Conservation (phyloP, 176 grass and related monocot genomes). For the Pontederia crassipes region DNA sequence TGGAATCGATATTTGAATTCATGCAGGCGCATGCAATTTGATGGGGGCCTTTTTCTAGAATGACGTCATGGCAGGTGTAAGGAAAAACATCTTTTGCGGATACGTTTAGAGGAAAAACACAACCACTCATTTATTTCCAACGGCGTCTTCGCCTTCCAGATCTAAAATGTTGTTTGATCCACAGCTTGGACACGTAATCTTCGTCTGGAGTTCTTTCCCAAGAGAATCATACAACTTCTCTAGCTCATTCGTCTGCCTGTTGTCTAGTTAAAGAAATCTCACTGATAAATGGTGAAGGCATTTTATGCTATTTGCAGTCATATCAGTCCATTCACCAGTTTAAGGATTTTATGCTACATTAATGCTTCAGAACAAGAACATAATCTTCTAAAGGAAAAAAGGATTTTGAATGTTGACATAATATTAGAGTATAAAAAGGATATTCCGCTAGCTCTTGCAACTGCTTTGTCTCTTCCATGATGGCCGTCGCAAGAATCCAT, state of each 20-base stretch:
- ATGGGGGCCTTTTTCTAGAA: no score
- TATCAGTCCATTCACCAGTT: no score
- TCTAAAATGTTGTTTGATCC: conserved; percentile 57
- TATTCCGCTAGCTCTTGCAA: conserved; percentile 57
- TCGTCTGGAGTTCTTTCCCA: conserved; percentile 49
- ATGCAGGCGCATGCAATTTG: no score
- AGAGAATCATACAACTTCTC: conserved; percentile 44
- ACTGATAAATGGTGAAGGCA: neutral
- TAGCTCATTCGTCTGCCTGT: conserved; percentile 51
- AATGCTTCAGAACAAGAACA: no score
- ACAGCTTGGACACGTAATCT: conserved; percentile 37
- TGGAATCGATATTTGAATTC: no score
- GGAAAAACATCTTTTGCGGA: no score
- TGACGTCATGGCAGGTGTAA: no score
- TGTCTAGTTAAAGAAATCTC: conserved; percentile 49
- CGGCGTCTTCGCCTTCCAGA: conserved; percentile 15
- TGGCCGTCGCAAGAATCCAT: conserved; percentile 45
- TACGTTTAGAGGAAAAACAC: no score
- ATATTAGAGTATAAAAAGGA: conserved; percentile 27
- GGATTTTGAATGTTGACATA: neutral
- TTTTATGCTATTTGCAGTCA: neutral
- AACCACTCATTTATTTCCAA: neutral
- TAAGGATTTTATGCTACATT: no score
- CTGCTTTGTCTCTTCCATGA: conserved; percentile 54
- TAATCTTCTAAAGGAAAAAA: no score